Conservation (phyloP, 768 basidiomycete genomes). For the Leccinum boreale region DNA sequence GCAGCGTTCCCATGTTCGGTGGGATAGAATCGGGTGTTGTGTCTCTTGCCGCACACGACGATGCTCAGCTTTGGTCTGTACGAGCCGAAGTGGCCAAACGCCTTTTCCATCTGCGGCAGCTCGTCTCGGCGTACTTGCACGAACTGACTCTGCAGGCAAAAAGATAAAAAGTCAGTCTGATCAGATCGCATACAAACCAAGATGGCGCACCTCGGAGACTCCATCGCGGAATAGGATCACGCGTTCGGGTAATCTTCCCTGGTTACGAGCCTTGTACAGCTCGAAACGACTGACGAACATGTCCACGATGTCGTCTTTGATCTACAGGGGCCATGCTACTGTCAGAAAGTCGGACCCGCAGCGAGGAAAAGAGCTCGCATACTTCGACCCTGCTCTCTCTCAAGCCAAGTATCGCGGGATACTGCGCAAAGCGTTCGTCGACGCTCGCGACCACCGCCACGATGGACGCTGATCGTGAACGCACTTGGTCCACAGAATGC, state of each 20-base stretch:
- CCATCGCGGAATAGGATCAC: slow-evolving; percentile 62
- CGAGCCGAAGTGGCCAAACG: slow-evolving; percentile 39
- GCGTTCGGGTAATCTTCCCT: slow-evolving; percentile 37
- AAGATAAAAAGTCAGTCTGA: not conserved
- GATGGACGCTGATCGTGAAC: slow-evolving; percentile 37
- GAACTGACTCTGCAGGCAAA: slow-evolving; percentile 42
- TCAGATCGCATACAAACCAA: not conserved
- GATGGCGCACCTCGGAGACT: slow-evolving; percentile 62
- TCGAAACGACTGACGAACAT: slow-evolving; percentile 50
- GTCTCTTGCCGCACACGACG: slow-evolving; percentile 53
- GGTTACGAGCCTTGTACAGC: slow-evolving; percentile 35
- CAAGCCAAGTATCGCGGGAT: slow-evolving; percentile 44
- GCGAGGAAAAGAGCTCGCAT: not conserved
- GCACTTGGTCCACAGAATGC: not conserved
- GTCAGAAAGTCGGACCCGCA: not conserved
- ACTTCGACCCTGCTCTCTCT: slow-evolving; percentile 67
- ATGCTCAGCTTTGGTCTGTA: slow-evolving; percentile 51
- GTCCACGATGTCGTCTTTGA: slow-evolving; percentile 35
- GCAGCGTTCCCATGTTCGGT: slow-evolving; percentile 37
- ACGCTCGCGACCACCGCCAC: slow-evolving; percentile 52
- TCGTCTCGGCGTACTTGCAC: slow-evolving; percentile 41
- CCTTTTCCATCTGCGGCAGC: slow-evolving; percentile 36
- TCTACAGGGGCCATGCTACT: not conserved
- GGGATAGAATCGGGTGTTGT: slow-evolving; percentile 56
- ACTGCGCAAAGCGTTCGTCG: slow-evolving; percentile 46